Evolutionary conservation across 257 asterid species (phyloP).

Genomic region (Knoxia roxburghii): DNA sequence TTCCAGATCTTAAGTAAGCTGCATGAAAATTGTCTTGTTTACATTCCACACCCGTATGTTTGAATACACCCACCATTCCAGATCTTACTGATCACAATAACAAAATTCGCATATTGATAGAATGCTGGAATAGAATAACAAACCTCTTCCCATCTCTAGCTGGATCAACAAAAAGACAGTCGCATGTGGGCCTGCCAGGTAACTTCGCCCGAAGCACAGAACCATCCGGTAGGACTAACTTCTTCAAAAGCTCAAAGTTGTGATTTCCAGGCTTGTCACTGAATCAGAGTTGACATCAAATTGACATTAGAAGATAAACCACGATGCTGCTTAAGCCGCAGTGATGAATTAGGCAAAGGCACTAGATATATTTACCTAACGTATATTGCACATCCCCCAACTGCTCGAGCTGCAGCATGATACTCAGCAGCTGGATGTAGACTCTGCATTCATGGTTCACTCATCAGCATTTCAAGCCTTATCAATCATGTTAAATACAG

Average conservation of each 20-base stretch:
- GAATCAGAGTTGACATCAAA: neutral
- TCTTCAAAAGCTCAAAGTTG: constrained; percentile 79
- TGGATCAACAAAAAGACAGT: constrained; percentile 85
- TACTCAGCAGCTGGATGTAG: constrained; percentile 91
- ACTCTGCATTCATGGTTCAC: constrained; percentile 45
- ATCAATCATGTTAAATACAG: neutral
- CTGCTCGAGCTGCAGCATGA: constrained; percentile 96
- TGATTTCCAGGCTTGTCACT: constrained; percentile 93
- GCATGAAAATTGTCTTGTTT: constrained; percentile 7
- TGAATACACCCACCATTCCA: too few species aligned
- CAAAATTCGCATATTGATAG: neutral
- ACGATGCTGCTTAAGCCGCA: neutral
- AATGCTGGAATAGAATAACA: neutral
- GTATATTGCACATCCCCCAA: constrained; percentile 58
- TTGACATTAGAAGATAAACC: neutral
- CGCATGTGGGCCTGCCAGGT: constrained; percentile 89
- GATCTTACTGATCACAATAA: too few species aligned
- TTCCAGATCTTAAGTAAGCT: constrained; percentile 99
- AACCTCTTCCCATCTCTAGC: constrained; percentile 92
- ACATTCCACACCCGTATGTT: too few species aligned
- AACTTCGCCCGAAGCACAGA: constrained; percentile 82
- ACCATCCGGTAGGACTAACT: constrained; percentile 90
- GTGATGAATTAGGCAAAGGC: neutral
- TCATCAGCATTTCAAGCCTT: constrained; percentile 1
- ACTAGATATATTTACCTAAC: constrained; percentile 50